A percentile compares a stretch with the other conserved stretches of the same genome.
Conservation (phyloP, 2,329 filamentous ascomycete species). For the Fusarium neocosmosporiellum region DNA sequence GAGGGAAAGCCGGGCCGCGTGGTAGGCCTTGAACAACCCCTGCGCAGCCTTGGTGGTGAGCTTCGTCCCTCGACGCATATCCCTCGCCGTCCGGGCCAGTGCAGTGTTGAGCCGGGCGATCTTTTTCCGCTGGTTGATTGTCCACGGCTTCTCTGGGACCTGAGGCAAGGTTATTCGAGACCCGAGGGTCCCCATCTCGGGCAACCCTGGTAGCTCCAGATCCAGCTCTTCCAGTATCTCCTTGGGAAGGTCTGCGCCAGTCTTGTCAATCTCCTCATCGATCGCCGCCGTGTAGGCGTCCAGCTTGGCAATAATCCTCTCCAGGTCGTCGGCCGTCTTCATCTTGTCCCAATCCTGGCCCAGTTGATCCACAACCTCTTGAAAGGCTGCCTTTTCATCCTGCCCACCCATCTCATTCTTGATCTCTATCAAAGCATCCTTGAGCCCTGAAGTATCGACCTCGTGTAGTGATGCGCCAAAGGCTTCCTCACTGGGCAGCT, state of each 20-base stretch:
- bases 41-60: slow-evolving; percentile 51
- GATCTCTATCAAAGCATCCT: slow-evolving; percentile 51
- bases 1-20: slow-evolving; percentile 57
- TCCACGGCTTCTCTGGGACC: slow-evolving; percentile 52
- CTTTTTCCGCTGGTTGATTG: slow-evolving; percentile 52
- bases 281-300: slow-evolving; percentile 51
- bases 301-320: slow-evolving; percentile 49
- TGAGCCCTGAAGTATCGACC: slow-evolving; percentile 51
- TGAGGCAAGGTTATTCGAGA: slow-evolving; percentile 46
- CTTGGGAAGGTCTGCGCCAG: slow-evolving; percentile 46
- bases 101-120: slow-evolving; percentile 50
- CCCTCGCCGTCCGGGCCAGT: slow-evolving; percentile 44
- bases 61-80: slow-evolving; percentile 43
- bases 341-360: slow-evolving; percentile 47
- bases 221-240: slow-evolving; percentile 49
- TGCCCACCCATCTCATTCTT: slow-evolving; percentile 51
- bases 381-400: slow-evolving; percentile 50
- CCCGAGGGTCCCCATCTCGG: slow-evolving; percentile 39
- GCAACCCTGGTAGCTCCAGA: slow-evolving; percentile 42
- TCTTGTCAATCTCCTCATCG: slow-evolving; percentile 49
- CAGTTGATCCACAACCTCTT: slow-evolving; percentile 50
- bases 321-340: slow-evolving; percentile 48
- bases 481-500: slow-evolving; percentile 53
- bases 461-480: slow-evolving; percentile 54
- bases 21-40: slow-evolving; percentile 63